Evolutionary conservation across 176 grass and related monocot genomes (phyloP).

Genomic region (Bonia amplexicaulis): DNA sequence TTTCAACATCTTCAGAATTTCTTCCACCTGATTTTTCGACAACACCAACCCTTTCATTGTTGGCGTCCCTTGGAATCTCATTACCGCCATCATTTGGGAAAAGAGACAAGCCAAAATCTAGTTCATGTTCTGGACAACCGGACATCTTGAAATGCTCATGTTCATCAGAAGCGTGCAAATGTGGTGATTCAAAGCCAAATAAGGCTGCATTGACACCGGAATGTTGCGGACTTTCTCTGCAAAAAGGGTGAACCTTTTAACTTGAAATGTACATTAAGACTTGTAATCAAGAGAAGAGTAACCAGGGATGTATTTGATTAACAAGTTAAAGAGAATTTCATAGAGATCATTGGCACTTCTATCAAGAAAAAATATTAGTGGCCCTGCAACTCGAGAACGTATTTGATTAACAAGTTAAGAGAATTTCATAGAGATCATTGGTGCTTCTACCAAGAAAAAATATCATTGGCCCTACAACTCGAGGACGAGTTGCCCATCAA

Average conservation of each 20-base stretch:
- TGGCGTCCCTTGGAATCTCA: conserved; percentile 19
- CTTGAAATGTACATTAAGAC: not conserved
- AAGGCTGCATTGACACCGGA: conserved; percentile 22
- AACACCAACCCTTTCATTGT: conserved; percentile 20
- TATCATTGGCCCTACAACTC: too few species aligned
- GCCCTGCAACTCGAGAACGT: not conserved
- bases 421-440: not conserved
- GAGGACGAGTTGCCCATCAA: too few species aligned
- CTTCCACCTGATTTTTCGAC: conserved; percentile 32
- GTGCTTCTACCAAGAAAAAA: not conserved
- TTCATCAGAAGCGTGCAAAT: conserved; percentile 21
- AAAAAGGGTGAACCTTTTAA: conserved; percentile 2
- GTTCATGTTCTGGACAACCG: conserved; percentile 40
- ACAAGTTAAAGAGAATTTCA: not conserved
- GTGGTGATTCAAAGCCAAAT: conserved; percentile 33
- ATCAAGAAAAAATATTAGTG: not conserved
- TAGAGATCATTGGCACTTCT: not conserved
- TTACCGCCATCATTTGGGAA: conserved; percentile 40
- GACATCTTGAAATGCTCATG: conserved; percentile 20
- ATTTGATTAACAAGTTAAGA: not conserved
- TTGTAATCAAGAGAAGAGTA: not conserved
- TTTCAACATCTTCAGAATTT: conserved; percentile 56
- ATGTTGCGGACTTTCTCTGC: conserved; percentile 35
- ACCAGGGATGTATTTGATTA: not conserved
- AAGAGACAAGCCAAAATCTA: conserved; percentile 37